These are phyloP conservation scores for Pseudohyphozyma bogoriensis DNA, from an alignment of 768 basidiomycete species.

Conservation along the genomic window DNA sequence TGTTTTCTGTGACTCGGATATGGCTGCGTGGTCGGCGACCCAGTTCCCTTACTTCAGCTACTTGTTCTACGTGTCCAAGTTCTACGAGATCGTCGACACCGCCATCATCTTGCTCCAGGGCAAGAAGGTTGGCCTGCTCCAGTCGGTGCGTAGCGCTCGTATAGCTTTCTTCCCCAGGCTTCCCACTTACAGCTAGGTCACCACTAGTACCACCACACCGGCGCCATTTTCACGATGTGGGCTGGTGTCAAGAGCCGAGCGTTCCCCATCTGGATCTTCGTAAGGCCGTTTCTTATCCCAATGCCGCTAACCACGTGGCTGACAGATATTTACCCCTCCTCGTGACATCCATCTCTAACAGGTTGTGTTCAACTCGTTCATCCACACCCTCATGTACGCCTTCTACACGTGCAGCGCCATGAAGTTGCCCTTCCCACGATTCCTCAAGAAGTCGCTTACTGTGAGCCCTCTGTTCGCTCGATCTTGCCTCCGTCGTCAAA, in stretches of 20 bases:
- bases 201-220: slow-evolving; percentile 34
- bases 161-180: background rate
- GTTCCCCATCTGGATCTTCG: slow-evolving; percentile 26
- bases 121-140: slow-evolving; percentile 28
- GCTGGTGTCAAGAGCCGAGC: slow-evolving; percentile 23
- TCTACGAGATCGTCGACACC: slow-evolving; percentile 22
- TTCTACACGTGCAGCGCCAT: slow-evolving; percentile 33
- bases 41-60: slow-evolving; percentile 18
- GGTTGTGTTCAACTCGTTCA: slow-evolving; percentile 32
- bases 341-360: background rate
- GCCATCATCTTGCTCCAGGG: slow-evolving; percentile 34
- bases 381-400: slow-evolving; percentile 30
- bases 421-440: slow-evolving; percentile 30
- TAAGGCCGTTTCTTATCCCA: background rate
- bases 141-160: background rate
- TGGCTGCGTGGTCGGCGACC: slow-evolving; percentile 9
- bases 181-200: slow-evolving; percentile 3
- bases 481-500: background rate
- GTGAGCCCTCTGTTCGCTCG: too few relatives aligned
- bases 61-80: slow-evolving; percentile 27
- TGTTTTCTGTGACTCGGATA: slow-evolving; percentile 22
- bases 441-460: slow-evolving; percentile 30
- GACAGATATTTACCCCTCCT: too few relatives aligned
- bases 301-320: too few relatives aligned
- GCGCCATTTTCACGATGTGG: slow-evolving; percentile 30